phyloP scores from a whole-genome alignment of 192 early-diverging fungal species.

The Dissophora globulifera region DNA sequence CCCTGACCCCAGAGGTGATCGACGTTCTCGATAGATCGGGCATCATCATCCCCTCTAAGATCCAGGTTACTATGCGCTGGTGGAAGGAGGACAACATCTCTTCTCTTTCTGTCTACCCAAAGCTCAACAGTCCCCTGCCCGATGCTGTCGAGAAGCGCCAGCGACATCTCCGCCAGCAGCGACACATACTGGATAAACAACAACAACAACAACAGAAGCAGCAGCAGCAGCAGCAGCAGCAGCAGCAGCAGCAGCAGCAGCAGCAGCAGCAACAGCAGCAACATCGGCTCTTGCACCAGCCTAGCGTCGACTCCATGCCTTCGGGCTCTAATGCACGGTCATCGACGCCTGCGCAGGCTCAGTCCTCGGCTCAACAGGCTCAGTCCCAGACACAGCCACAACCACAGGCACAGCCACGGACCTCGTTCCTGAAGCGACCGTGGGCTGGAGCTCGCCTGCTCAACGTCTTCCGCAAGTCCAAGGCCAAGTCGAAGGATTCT shows the following conservation, averaged over 20 bases:
- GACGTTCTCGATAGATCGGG: slow-evolving; percentile 28
- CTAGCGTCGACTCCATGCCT: neutral
- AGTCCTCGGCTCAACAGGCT: slow-evolving; percentile 2
- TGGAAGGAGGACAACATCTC: slow-evolving; percentile 46
- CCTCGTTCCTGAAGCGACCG: slow-evolving; percentile 14
- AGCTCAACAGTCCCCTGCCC: slow-evolving; percentile 34
- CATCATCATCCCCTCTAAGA: slow-evolving; percentile 32
- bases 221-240: neutral
- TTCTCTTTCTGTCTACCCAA: slow-evolving; percentile 44
- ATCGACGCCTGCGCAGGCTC: neutral
- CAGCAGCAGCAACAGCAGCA: slow-evolving; percentile 1
- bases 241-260: neutral
- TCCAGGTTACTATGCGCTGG: slow-evolving; percentile 53
- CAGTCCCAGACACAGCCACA: slow-evolving; percentile 1
- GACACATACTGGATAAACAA: neutral
- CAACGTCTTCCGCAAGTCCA: slow-evolving; percentile 18
- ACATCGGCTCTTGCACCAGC: neutral
- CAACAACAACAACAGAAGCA: neutral
- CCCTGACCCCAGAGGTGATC: slow-evolving; percentile 45
- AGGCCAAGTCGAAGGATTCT: too few species aligned
- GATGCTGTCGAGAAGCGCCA: slow-evolving; percentile 15
- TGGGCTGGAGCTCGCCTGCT: slow-evolving; percentile 38
- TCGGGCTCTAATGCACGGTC: neutral
- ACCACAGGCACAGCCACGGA: neutral
- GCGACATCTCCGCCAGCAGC: slow-evolving; percentile 6